Evolutionary conservation across 2,329 filamentous ascomycete species (phyloP).

Genomic region (Mycosphaerella sp.): DNA sequence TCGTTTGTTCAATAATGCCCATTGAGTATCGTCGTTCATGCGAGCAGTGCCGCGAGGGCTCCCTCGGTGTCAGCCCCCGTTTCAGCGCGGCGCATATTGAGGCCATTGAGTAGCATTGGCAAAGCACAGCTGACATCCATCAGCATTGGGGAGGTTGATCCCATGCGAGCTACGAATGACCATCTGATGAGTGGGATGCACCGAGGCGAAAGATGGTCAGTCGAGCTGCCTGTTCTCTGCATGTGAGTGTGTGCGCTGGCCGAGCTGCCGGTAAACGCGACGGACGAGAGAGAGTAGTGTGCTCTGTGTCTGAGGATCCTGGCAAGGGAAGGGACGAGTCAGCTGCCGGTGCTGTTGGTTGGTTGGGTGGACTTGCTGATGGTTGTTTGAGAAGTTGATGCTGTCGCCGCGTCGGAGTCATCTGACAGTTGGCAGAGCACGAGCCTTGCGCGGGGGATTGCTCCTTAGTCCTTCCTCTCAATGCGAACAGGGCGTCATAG

Average conservation of each 20-base stretch:
- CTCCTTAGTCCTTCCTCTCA: background rate
- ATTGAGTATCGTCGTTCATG: slow-evolving; percentile 4
- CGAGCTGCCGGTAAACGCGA: slow-evolving; percentile 7
- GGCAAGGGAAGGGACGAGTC: no score
- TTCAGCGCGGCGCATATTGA: background rate
- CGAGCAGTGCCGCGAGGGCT: background rate
- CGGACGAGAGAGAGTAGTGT: background rate
- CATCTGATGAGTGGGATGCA: background rate
- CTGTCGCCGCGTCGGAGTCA: background rate
- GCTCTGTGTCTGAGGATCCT: background rate
- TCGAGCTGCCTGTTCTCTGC: background rate
- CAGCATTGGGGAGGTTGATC: slow-evolving; percentile 7
- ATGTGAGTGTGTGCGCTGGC: slow-evolving; percentile 6
- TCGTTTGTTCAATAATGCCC: slow-evolving; percentile 1
- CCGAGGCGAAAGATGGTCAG: background rate
- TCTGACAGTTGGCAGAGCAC: background rate
- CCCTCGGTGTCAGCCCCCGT: background rate
- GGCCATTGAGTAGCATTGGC: slow-evolving; percentile 3
- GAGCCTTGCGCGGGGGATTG: background rate
- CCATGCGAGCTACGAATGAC: slow-evolving; percentile 2
- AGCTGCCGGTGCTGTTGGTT: no score
- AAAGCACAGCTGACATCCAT: slow-evolving; percentile 10
- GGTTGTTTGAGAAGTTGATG: background rate
- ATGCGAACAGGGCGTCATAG: background rate
- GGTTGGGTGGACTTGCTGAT: no score